Percentiles rank a stretch among this genome's conserved stretches.
Conservation (phyloP, 495 filamentous ascomycete species). For the Aspergillus sparsus region DNA sequence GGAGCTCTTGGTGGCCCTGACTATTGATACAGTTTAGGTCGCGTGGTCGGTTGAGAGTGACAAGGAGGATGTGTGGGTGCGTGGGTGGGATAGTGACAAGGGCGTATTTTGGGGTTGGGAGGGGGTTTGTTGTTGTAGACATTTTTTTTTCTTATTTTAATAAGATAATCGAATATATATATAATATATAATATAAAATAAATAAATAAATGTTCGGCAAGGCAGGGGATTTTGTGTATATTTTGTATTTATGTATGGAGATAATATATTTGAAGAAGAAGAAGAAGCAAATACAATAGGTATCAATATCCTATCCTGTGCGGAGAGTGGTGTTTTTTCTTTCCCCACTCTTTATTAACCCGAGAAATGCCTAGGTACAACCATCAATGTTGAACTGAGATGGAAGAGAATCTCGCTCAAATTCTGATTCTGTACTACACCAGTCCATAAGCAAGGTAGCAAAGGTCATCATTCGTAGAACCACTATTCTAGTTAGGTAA, state of each 20-base stretch:
- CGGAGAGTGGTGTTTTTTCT: too few relatives aligned
- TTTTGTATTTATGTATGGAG: too few relatives aligned
- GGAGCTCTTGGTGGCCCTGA: constrained; percentile 54
- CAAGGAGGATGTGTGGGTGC: constrained; percentile 46
- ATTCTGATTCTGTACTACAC: too few relatives aligned
- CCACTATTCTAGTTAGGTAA: not conserved
- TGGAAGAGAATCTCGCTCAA: too few relatives aligned
- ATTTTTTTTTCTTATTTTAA: constrained; percentile 16
- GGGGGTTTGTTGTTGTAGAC: constrained; percentile 35
- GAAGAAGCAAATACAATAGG: too few relatives aligned
- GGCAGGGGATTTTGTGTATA: too few relatives aligned
- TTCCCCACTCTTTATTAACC: too few relatives aligned
- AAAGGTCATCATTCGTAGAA: not conserved
- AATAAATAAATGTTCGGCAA: not conserved
- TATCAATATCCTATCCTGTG: too few relatives aligned
- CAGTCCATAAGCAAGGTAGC: not conserved
- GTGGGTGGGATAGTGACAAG: constrained; percentile 43
- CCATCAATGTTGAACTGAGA: too few relatives aligned
- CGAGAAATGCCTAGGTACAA: too few relatives aligned
- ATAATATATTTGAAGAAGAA: too few relatives aligned
- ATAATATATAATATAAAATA: not conserved
- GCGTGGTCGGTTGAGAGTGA: constrained; percentile 50
- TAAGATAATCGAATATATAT: not conserved
- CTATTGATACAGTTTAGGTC: constrained; percentile 53
- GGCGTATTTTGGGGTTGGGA: constrained; percentile 38